Evolutionary conservation across 805 yeast species (phyloP).

Genomic region (Lipomyces chichibuensis): DNA sequence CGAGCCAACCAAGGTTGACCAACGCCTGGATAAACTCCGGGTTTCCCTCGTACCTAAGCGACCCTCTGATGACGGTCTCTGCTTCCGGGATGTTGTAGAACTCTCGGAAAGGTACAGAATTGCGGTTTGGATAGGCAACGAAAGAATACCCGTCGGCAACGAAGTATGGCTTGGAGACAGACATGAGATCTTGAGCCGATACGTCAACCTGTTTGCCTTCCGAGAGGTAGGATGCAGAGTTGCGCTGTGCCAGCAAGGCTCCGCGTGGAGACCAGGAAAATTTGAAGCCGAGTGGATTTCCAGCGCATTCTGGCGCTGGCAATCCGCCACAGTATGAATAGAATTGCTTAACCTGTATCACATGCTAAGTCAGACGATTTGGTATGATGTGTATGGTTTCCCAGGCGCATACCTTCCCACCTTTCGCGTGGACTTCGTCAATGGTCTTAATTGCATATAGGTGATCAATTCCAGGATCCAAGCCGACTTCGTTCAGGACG

Average conservation of each 20-base stretch:
- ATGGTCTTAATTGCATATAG: slow-evolving; percentile 96
- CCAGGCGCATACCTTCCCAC: slow-evolving; percentile 68
- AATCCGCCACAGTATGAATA: slow-evolving; percentile 97
- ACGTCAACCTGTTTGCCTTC: slow-evolving; percentile 60
- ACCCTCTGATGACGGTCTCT: slow-evolving; percentile 93
- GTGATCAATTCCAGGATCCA: slow-evolving; percentile 98
- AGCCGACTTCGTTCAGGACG: slow-evolving; percentile 97
- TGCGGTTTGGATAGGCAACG: slow-evolving; percentile 96
- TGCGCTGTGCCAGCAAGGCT: slow-evolving; percentile 89
- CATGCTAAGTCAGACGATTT: background rate
- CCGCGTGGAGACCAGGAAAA: slow-evolving; percentile 99
- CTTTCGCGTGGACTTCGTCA: slow-evolving; percentile 87
- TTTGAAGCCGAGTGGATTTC: slow-evolving; percentile 97
- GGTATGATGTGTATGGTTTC: background rate
- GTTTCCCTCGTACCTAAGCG: slow-evolving; percentile 96
- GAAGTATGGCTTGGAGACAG: slow-evolving; percentile 88
- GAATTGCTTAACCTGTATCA: slow-evolving; percentile 74
- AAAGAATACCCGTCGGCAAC: slow-evolving; percentile 93
- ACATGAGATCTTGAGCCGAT: slow-evolving; percentile 89
- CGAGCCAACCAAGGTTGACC: slow-evolving; percentile 89
- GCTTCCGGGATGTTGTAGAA: slow-evolving; percentile 95
- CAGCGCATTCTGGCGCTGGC: slow-evolving; percentile 96
- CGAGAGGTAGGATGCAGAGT: slow-evolving; percentile 83
- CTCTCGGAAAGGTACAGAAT: slow-evolving; percentile 90
- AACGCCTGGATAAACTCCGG: slow-evolving; percentile 94